These are phyloP conservation scores for Fistulinella cinereoalba DNA, from an alignment of 1,284 basidiomycete genomes.

Conservation along the genomic window DNA sequence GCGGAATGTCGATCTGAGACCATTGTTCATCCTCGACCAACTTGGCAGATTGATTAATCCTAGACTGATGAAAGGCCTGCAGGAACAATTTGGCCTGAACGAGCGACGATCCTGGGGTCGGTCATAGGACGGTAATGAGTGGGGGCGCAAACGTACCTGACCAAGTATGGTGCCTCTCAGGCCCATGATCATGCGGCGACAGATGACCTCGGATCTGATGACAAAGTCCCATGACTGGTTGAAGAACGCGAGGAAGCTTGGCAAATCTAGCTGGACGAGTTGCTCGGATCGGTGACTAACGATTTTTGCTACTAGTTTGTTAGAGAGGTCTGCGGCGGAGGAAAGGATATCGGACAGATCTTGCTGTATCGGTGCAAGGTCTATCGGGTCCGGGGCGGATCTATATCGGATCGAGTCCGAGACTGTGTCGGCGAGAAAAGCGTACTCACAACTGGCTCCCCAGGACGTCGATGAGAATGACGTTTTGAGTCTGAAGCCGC, in stretches of 20 bases:
- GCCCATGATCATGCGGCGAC: slow-evolving; percentile 88
- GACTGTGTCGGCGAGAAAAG: not conserved
- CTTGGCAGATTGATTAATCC: slow-evolving; percentile 81
- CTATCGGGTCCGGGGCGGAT: slow-evolving; percentile 36
- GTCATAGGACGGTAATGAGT: not conserved
- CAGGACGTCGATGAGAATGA: slow-evolving; percentile 60
- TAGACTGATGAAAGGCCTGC: slow-evolving; percentile 80
- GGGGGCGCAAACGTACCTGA: slow-evolving; percentile 49
- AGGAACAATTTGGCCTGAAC: slow-evolving; percentile 83
- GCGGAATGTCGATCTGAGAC: slow-evolving; percentile 73
- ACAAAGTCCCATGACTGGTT: slow-evolving; percentile 89
- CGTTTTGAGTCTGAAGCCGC: slow-evolving; percentile 65
- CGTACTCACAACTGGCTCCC: slow-evolving; percentile 44
- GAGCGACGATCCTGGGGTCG: not conserved
- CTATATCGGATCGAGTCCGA: slow-evolving; percentile 22
- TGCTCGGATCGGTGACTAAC: slow-evolving; percentile 75
- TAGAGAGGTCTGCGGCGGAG: slow-evolving; percentile 81
- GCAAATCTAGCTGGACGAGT: slow-evolving; percentile 69
- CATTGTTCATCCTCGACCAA: slow-evolving; percentile 91
- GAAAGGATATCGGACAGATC: slow-evolving; percentile 73
- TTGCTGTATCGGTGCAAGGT: slow-evolving; percentile 49
- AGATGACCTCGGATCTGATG: slow-evolving; percentile 80
- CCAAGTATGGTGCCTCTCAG: slow-evolving; percentile 80
- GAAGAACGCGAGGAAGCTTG: slow-evolving; percentile 81
- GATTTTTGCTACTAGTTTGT: slow-evolving; percentile 77